Evolutionary conservation across 2,329 filamentous ascomycete genomes (phyloP), one percentile per base, ranked within the genome.

Genomic region (Aspergillus pseudoterreus): DNA sequence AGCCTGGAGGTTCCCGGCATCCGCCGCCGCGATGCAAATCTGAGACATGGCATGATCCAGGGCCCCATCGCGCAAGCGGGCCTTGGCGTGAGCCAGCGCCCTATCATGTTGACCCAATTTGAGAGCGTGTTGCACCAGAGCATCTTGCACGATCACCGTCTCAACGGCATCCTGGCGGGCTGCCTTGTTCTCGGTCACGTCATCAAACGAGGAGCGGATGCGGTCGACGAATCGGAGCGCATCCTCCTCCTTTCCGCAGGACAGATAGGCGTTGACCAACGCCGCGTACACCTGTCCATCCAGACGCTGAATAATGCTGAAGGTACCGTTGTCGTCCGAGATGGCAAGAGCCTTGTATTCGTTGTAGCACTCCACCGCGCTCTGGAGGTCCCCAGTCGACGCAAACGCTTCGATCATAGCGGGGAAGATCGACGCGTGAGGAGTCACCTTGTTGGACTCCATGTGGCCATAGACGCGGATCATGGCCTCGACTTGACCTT

Each of bases 371-470:
- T 96, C 91, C 6, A 97, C 89, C 17, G 92, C 94, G 61, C 88
- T 95, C 62, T 85, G 80, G 42, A 97, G 75, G 67, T 97, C 91
- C 45, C 91, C 88, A 10, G 82, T 82, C 39, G 82, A 82, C 54
- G 90, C 90, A 66, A 96, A 97, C 0, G 92, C 91, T n/a, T 88
- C 85, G 68, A 99, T 96, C 89, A 99, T 96, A 15, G 86, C 82
- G 1, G 91, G 88, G 73, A 96, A 97, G 47, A 92, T 89, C 43
- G 87, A 84, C 5, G 90, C 86, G 52, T 87, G 85, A 0, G 92
- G 90, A 14, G 83, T 81, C 19, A 90, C 82, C 51, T 85, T 85
- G 60, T 82, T 85, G 33, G 81, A 75, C 70, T 96, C 90, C 91
- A 97, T 95, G 70, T 97, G 90, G 58, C 89, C 86, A 64, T 92